Percentiles rank a stretch among this genome's conserved stretches.
Conservation (phyloP, 306 rosid species). For the Cucumis hystrix region DNA sequence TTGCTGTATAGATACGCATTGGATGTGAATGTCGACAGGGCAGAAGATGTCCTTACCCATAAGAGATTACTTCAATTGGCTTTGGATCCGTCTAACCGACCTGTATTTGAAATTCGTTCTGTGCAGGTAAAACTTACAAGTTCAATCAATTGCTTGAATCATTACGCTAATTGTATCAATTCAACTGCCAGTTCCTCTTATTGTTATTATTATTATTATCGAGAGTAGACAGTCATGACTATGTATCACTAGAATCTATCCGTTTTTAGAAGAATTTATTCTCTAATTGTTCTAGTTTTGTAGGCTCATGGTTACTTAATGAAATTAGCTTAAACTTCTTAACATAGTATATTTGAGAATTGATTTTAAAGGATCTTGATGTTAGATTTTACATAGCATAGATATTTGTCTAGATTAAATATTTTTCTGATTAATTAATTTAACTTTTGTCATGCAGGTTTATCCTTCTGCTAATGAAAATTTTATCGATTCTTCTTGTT, state of each 20-base stretch:
- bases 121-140: constrained; percentile 51
- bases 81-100: constrained; percentile 54
- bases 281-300: neutral
- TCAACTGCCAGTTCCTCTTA: neutral
- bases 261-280: neutral
- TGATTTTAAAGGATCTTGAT: neutral
- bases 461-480: constrained; percentile 44
- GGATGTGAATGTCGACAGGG: constrained; percentile 98
- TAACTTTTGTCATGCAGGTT: constrained; percentile 39
- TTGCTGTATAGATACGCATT: constrained; percentile 61
- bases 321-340: neutral
- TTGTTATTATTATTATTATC: no score
- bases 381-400: neutral
- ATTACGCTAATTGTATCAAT: neutral
- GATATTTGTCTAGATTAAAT: neutral
- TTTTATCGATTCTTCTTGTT: constrained; percentile 37
- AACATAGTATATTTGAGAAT: neutral
- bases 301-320: neutral
- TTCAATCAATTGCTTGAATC: neutral
- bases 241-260: neutral
- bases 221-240: neutral
- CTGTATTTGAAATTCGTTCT: constrained; percentile 73
- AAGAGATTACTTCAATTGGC: constrained; percentile 77
- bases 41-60: constrained; percentile 88
- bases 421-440: no score